These are phyloP conservation scores for Aegilops umbellulata DNA, from an alignment of 176 grass and related monocot genomes.

Conservation along the genomic window DNA sequence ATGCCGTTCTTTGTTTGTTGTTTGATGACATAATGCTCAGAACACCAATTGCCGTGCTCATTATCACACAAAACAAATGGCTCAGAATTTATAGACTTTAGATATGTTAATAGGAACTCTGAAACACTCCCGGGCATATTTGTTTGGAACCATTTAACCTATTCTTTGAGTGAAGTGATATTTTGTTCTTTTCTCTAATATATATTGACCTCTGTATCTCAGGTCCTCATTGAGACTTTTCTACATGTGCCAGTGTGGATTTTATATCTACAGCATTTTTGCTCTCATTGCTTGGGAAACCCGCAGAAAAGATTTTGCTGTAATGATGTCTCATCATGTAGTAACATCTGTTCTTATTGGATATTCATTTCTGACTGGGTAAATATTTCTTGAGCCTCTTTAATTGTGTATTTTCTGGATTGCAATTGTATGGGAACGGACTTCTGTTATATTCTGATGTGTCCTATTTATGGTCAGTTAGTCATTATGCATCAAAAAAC, in stretches of 20 bases:
- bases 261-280: conserved; percentile 94
- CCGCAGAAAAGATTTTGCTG: conserved; percentile 95
- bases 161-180: conserved; percentile 23
- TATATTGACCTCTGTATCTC: conserved; percentile 4
- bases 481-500: conserved; percentile 13
- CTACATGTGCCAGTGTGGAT: conserved; percentile 98
- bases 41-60: conserved; percentile 8
- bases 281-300: conserved; percentile 99
- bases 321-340: conserved; percentile 99
- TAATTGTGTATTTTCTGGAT: conserved; percentile 23
- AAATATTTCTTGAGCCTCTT: conserved; percentile 28
- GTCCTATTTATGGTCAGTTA: background rate
- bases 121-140: conserved; percentile 5
- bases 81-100: background rate
- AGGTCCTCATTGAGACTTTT: conserved; percentile 84
- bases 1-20: background rate
- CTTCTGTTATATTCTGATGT: conserved; percentile 21
- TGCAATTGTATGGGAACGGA: conserved; percentile 1
- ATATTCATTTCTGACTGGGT: conserved; percentile 85
- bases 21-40: background rate
- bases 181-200: conserved; percentile 27
- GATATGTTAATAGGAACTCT: background rate
- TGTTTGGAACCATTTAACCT: background rate
- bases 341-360: conserved; percentile 90
- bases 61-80: conserved; percentile 4